Evolutionary conservation across 345 rosid species (phyloP).

Genomic region (Crucihimalaya himalaica): DNA sequence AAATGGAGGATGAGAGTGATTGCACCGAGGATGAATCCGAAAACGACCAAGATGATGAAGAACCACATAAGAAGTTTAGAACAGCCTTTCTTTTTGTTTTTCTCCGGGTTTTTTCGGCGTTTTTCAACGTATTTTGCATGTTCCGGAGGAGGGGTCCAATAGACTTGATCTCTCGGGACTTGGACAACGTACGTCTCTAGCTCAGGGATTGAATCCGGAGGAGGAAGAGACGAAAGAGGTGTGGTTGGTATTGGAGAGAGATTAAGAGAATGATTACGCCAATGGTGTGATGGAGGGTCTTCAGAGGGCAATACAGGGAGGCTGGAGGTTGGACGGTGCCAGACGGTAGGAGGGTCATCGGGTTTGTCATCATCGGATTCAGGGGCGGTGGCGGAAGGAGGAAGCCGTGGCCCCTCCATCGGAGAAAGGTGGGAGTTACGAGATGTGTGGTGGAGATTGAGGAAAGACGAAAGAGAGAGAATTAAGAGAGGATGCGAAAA

Average conservation of each 20-base stretch:
- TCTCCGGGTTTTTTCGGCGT: slow-evolving; percentile 36
- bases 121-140: slow-evolving; percentile 51
- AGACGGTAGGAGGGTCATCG: slow-evolving; percentile 25
- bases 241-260: slow-evolving; percentile 10
- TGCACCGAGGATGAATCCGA: slow-evolving; percentile 32
- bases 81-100: background rate
- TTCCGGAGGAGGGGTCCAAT: slow-evolving; percentile 61
- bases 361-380: slow-evolving; percentile 25
- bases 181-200: slow-evolving; percentile 57
- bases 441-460: slow-evolving; percentile 36
- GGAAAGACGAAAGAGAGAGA: slow-evolving; percentile 24
- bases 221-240: slow-evolving; percentile 26
- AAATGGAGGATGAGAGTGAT: slow-evolving; percentile 4
- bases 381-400: slow-evolving; percentile 35
- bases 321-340: slow-evolving; percentile 42
- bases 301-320: slow-evolving; percentile 30
- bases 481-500: slow-evolving; percentile 29
- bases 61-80: slow-evolving; percentile 34
- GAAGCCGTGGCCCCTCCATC: slow-evolving; percentile 65
- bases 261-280: slow-evolving; percentile 39
- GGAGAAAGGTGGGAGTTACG: slow-evolving; percentile 47
- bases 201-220: slow-evolving; percentile 17
- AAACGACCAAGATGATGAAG: slow-evolving; percentile 26
- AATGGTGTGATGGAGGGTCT: slow-evolving; percentile 33
- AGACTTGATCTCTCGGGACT: slow-evolving; percentile 70